Percentiles rank a stretch among this genome's conserved stretches.
These are phyloP conservation scores for Saccharomycopsis amapae DNA, from an alignment of 805 yeast genomes.

Conservation along the genomic window DNA sequence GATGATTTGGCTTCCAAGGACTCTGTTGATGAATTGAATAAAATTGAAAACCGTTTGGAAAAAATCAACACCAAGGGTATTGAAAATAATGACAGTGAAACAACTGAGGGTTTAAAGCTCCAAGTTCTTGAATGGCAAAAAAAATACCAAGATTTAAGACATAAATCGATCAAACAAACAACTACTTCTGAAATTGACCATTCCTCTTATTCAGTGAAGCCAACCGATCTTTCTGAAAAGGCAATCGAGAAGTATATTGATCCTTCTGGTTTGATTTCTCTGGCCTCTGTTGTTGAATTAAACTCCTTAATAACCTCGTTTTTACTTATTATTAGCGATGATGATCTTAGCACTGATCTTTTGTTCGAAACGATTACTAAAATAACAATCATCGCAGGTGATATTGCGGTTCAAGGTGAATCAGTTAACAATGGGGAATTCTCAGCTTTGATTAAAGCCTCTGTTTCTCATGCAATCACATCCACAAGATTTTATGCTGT, in stretches of 20 bases:
- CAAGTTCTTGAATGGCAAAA: slow-evolving; percentile 42
- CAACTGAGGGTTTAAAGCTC: slow-evolving; percentile 31
- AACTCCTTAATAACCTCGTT: slow-evolving; percentile 35
- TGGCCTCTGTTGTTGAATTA: slow-evolving; percentile 37
- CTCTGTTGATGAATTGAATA: slow-evolving; percentile 7
- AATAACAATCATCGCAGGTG: slow-evolving; percentile 35
- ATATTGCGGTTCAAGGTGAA: slow-evolving; percentile 27
- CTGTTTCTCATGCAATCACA: slow-evolving; percentile 69
- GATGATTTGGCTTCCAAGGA: slow-evolving; percentile 7
- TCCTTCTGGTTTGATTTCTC: slow-evolving; percentile 41
- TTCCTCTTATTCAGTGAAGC: slow-evolving; percentile 13
- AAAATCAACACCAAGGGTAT: slow-evolving; percentile 5
- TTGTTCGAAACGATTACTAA: slow-evolving; percentile 47
- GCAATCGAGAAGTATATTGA: slow-evolving; percentile 29
- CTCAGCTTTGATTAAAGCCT: slow-evolving; percentile 48
- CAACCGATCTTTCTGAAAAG: slow-evolving; percentile 24
- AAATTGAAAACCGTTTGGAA: slow-evolving; percentile 13
- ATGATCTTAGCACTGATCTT: slow-evolving; percentile 29
- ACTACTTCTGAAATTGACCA: background rate
- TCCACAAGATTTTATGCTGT: slow-evolving; percentile 67
- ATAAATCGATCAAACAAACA: slow-evolving; percentile 27
- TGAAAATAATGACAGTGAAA: slow-evolving; percentile 15
- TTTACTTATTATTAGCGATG: slow-evolving; percentile 27
- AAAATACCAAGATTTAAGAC: slow-evolving; percentile 42
- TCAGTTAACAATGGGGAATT: slow-evolving; percentile 32